Evolutionary conservation across 495 filamentous ascomycete genomes (phyloP), one percentile per base, ranked within the genome.

Genomic region (Neurospora pannonica): DNA sequence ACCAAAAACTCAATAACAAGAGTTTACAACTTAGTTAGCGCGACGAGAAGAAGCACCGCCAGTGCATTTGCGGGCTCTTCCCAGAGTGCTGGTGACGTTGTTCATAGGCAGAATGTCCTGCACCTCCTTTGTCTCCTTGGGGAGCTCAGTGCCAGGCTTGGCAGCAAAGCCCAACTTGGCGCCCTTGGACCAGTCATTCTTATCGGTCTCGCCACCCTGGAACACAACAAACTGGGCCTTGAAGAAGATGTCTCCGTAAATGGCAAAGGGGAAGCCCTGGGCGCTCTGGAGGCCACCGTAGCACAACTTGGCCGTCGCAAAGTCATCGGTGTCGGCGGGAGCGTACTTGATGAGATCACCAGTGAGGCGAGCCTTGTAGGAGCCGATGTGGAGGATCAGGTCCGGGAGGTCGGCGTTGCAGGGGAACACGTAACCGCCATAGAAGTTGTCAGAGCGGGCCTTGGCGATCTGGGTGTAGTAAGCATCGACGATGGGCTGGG

Each of bases 181-280:
- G 31, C 54, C 54, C 54, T 67, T 67, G 54, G 54, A 67, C 54
- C 54, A 67, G 54, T 67, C 54, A 36, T 67, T 34, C 54, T 67
- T 83, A 84, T 70, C 38, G 83, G 81, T 8, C 80, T 84, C 38
- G 83, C 83, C 39, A 0, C 85, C 84, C 72, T 94, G 89, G 76
- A 94, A 94, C 5, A 97, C 89, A 13, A 91, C 92, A 75, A 92
- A 95, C 81, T 94, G 90, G 79, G 88, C 88, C 87, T 96, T 95
- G 74, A 97, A 87, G 83, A 95, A 95, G 73, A 95, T 88, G 74
- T 95, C 93, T 34, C 93, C 93, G 72, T 94, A 92, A 77, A 97
- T 94, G 42, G 88, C 88, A 78, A 93, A 89, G 21, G 84, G 87
- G 46, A 93, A 85, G 40, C 88, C 88, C 36, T 82, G 81, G 74